These are phyloP conservation scores for Russula sp. DNA, from an alignment of 768 basidiomycete genomes.

Conservation along the genomic window DNA sequence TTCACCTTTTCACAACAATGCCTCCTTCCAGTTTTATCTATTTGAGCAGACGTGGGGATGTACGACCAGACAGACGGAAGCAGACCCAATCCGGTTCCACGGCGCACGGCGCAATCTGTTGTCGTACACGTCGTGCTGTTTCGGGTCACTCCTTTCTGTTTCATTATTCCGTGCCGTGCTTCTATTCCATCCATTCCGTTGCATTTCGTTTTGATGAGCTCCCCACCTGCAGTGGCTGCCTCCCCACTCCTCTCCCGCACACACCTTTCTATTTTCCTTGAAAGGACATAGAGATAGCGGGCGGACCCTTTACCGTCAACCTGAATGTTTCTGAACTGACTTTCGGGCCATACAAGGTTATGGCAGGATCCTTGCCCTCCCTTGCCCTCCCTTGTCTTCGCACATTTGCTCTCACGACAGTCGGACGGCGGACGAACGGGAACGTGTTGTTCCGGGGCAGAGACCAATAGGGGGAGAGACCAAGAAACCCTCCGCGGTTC, in stretches of 20 bases:
- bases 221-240: not conserved
- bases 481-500: conserved; percentile 1
- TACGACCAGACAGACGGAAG: not conserved
- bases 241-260: not conserved
- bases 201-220: not conserved
- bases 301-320: not conserved
- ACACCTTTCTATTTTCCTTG: not conserved
- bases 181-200: conserved; percentile 2
- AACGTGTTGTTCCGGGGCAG: not conserved
- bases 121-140: not conserved
- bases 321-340: not conserved
- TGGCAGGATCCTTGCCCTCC: not conserved
- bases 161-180: not conserved
- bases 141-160: not conserved
- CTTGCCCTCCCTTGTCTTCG: not conserved
- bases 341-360: not conserved
- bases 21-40: not conserved
- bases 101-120: conserved; percentile 1
- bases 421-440: conserved; percentile 2
- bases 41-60: too few species aligned
- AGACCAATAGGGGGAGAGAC: not conserved
- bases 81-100: not conserved
- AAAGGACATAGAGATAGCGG: not conserved
- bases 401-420: not conserved
- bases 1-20: conserved; percentile 2